A percentile compares a stretch with the other conserved stretches of the same genome.
Conservation (phyloP, 768 basidiomycete species). For the Dentipellis sp. region DNA sequence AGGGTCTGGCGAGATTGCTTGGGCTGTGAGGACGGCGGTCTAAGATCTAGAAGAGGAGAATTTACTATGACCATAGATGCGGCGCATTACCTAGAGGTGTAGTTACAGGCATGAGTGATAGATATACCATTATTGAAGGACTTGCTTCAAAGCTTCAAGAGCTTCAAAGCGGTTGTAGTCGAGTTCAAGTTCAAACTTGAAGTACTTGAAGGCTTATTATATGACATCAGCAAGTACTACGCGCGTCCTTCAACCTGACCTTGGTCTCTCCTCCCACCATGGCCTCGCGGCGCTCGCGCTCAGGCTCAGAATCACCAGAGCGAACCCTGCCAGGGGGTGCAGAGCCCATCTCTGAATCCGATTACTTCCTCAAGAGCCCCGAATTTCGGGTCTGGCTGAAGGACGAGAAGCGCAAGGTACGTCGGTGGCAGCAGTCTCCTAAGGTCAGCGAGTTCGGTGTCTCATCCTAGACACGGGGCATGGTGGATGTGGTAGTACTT, state of each 20-base stretch:
- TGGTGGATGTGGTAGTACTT: slow-evolving; percentile 51
- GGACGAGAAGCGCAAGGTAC: slow-evolving; percentile 53
- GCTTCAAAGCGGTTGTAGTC: no score
- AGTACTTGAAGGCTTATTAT: not conserved
- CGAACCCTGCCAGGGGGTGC: slow-evolving; percentile 43
- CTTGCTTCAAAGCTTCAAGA: no score
- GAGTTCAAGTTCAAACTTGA: no score
- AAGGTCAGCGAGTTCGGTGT: slow-evolving; percentile 10
- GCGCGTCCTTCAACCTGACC: not conserved
- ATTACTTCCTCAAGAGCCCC: slow-evolving; percentile 83
- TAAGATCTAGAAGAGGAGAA: no score
- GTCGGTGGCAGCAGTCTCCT: slow-evolving; percentile 7
- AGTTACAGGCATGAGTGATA: no score
- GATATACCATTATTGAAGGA: no score
- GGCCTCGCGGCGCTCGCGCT: not conserved
- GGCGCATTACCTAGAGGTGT: no score
- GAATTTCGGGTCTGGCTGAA: slow-evolving; percentile 87
- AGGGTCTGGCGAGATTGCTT: not conserved
- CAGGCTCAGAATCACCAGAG: not conserved
- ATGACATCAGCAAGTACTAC: not conserved
- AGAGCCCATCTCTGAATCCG: slow-evolving; percentile 64
- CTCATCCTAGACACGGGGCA: slow-evolving; percentile 1
- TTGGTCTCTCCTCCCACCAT: not conserved
- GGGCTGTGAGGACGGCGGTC: no score
- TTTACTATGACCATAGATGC: no score